phyloP scores from a whole-genome alignment of 148 eudicot genomes.

The Dianthus caryophyllus region DNA sequence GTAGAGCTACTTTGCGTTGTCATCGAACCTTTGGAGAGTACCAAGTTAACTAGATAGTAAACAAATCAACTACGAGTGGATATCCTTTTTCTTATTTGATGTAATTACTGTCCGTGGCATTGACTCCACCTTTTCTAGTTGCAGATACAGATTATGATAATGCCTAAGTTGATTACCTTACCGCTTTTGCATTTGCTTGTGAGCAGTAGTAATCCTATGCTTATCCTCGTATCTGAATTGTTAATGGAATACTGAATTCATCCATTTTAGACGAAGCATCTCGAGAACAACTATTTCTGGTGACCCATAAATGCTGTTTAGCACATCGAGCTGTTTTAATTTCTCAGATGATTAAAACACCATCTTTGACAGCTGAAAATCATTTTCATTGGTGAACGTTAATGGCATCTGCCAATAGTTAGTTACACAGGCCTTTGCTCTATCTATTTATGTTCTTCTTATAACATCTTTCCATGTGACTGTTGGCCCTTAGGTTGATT shows the following conservation, averaged over 20 bases:
- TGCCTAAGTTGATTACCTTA: neutral
- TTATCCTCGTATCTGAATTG: neutral
- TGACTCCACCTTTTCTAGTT: neutral
- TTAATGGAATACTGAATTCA: neutral
- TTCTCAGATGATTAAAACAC: neutral
- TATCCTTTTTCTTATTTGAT: neutral
- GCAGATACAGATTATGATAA: neutral
- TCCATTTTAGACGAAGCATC: neutral
- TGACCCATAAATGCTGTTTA: neutral
- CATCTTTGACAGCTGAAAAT: neutral
- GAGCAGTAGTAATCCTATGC: neutral
- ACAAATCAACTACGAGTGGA: neutral
- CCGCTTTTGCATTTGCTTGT: neutral
- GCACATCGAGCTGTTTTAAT: neutral
- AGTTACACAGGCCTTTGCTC: neutral
- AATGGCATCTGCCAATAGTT: neutral
- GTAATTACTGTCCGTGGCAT: neutral
- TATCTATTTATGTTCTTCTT: neutral
- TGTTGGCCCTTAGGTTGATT: neutral
- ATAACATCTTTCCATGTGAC: neutral
- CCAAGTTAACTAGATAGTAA: neutral
- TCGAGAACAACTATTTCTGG: neutral
- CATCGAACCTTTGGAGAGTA: neutral
- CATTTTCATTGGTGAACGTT: neutral
- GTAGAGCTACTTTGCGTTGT: too few species aligned